A percentile compares a stretch with the other conserved stretches of the same genome.
phyloP scores from a whole-genome alignment of 768 basidiomycete species.

The Leccinum incarnatum region DNA sequence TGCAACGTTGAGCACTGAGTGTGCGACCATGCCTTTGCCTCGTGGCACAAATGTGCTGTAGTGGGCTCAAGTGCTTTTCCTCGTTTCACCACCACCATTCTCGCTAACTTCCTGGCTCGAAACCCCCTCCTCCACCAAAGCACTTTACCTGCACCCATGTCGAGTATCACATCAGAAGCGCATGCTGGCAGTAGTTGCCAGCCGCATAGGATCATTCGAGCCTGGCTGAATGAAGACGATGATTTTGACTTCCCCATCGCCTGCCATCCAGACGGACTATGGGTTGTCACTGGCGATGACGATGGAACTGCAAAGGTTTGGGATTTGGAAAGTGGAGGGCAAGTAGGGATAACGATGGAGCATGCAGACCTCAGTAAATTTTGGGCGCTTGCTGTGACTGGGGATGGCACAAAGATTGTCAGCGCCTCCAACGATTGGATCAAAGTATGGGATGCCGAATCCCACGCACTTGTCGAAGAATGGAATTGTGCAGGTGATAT shows the following conservation, averaged over 20 bases:
- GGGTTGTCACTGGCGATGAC: neutral
- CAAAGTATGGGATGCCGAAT: neutral
- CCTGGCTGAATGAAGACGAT: too few species aligned
- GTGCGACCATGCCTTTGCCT: too few species aligned
- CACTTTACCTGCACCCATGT: too few species aligned
- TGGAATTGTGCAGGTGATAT: neutral
- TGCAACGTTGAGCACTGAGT: too few species aligned
- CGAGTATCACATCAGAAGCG: too few species aligned
- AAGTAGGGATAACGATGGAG: neutral
- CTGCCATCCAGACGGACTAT: slow-evolving; percentile 6
- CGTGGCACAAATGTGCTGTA: too few species aligned
- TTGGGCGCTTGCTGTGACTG: neutral
- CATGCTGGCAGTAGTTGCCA: too few species aligned
- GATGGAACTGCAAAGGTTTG: neutral
- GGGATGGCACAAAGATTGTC: neutral
- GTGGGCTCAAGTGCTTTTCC: too few species aligned
- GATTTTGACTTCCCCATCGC: neutral
- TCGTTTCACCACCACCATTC: too few species aligned
- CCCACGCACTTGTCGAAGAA: neutral
- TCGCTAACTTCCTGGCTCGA: too few species aligned
- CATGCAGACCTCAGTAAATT: neutral
- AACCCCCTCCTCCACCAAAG: too few species aligned
- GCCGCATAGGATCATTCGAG: too few species aligned
- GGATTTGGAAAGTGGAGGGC: slow-evolving; percentile 5
- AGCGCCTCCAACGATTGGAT: neutral